Conservation (phyloP, 2,329 filamentous ascomycete genomes). For the Microdochium nivale region DNA sequence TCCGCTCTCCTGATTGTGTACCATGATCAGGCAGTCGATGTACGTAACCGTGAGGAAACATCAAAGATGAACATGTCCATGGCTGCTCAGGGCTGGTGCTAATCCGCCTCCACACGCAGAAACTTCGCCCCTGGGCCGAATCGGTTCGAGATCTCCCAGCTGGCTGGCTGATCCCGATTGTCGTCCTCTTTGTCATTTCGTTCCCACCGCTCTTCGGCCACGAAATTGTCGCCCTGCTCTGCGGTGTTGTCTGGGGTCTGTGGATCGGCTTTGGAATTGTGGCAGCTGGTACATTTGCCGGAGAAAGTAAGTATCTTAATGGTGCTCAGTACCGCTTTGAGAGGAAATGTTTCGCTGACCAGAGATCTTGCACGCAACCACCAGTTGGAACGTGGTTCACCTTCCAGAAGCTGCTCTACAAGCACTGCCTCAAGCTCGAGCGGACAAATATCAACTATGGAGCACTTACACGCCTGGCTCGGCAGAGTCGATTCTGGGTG, state of each 20-base stretch:
- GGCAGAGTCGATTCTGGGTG: conserved; percentile 31
- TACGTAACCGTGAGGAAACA: conserved; percentile 7
- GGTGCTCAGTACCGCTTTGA: not conserved
- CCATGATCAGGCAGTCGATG: conserved; percentile 27
- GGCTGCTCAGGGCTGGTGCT: not conserved
- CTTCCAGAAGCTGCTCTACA: conserved; percentile 26
- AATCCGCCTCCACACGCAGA: conserved; percentile 7
- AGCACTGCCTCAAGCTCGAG: conserved; percentile 26
- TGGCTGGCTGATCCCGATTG: conserved; percentile 29
- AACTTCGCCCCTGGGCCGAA: conserved; percentile 24
- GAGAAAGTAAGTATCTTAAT: conserved; percentile 20
- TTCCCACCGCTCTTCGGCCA: conserved; percentile 33
- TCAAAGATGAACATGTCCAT: not conserved
- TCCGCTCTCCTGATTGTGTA: conserved; percentile 24
- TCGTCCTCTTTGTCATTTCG: conserved; percentile 27
- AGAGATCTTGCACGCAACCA: not conserved
- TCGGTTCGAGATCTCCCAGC: conserved; percentile 26
- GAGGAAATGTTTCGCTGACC: not conserved
- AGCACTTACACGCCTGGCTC: conserved; percentile 27
- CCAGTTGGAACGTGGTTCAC: conserved; percentile 29
- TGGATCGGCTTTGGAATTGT: conserved; percentile 32
- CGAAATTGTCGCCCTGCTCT: conserved; percentile 30
- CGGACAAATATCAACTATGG: conserved; percentile 30
- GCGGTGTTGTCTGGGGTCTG: conserved; percentile 29
- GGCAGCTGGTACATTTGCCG: conserved; percentile 29